Conservation (phyloP, 306 rosid species). For the Hippophae rhamnoides region DNA sequence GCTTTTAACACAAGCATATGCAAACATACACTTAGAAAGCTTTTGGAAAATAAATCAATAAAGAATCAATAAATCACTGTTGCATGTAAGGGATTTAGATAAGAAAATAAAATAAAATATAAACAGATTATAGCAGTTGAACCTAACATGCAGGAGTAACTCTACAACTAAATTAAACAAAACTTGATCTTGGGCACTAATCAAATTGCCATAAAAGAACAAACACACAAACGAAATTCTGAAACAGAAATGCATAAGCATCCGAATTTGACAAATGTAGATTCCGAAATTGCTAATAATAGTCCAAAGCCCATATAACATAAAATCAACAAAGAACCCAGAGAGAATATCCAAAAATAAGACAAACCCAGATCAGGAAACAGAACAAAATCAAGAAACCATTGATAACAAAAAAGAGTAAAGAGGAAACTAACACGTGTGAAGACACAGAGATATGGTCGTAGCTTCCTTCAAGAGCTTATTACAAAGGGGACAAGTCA, state of each 20-base stretch:
- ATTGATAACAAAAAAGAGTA: neutral
- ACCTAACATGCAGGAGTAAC: too few relatives aligned
- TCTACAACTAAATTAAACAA: too few relatives aligned
- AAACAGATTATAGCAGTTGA: too few relatives aligned
- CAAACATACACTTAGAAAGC: too few relatives aligned
- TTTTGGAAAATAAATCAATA: too few relatives aligned
- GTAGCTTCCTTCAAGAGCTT: constrained; percentile 74
- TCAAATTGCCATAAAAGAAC: neutral
- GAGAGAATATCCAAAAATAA: constrained; percentile 5
- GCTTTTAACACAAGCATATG: too few relatives aligned
- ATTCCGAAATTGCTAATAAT: neutral
- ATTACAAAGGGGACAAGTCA: constrained; percentile 93
- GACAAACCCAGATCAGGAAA: constrained; percentile 25
- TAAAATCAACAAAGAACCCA: constrained; percentile 12
- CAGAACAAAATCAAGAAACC: neutral
- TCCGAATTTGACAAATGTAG: neutral
- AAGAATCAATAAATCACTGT: too few relatives aligned
- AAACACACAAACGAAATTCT: constrained; percentile 5
- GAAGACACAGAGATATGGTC: constrained; percentile 91
- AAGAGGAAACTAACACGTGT: constrained; percentile 51
- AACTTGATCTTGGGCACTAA: too few relatives aligned
- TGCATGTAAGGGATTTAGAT: too few relatives aligned
- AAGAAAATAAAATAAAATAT: too few relatives aligned
- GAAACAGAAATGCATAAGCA: constrained; percentile 7
- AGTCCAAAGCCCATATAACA: constrained; percentile 16